Base-by-base conservation (phyloP, 225 moss, liverwort and hornwort genomes). In the Lunularia cruciata region DNA sequence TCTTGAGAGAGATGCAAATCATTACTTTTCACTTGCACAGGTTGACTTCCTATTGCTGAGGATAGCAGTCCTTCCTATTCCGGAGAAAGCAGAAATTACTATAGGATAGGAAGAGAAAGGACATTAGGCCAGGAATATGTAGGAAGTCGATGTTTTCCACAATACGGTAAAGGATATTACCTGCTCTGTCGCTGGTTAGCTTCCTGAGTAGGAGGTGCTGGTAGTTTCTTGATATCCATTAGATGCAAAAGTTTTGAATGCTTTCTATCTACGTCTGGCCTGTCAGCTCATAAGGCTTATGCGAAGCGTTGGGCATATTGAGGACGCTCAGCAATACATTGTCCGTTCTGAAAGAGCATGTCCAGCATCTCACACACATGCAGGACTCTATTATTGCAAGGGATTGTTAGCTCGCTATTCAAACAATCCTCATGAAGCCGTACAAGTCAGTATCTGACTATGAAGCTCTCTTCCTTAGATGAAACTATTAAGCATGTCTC, bases 351-450 rank as follows among this genome's bases (percentile, higher is more conserved):
- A 92, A 57, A 90, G 79, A 45, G 73, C 77, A 53, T 69, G 71
- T 63, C 51, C 75, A 8, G 26, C 15, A 26, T 79, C 88, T 52
- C 58, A 62, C 34, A 78, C 79, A 51, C 79, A 83, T 73, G 86
- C 84, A 60, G 92, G 95, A 42, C 72, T 95, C 12, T 84, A 84
- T 51, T 95, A 76, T 59, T 95, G 95, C 80, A 90, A 92, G 69
- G 95, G 95, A 60, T 75, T 95, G 70, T 69, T 88, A 2, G 84
- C 90, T 31, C 84, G 83, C 46, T 84, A 90, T 60, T 84, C 73
- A 16, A 95, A 90, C 74, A 86, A 90, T 53, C 64, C 84, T 18
- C 64, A 72, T 27, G 80, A 92, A 73, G 86, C 95, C 54, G 72
- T 90, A 38, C 87, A 89, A 86, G 81, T 81, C 39, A 53, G 73